Base-by-base conservation (phyloP, 495 filamentous ascomycete genomes). In the Penicillium diatomitis region DNA sequence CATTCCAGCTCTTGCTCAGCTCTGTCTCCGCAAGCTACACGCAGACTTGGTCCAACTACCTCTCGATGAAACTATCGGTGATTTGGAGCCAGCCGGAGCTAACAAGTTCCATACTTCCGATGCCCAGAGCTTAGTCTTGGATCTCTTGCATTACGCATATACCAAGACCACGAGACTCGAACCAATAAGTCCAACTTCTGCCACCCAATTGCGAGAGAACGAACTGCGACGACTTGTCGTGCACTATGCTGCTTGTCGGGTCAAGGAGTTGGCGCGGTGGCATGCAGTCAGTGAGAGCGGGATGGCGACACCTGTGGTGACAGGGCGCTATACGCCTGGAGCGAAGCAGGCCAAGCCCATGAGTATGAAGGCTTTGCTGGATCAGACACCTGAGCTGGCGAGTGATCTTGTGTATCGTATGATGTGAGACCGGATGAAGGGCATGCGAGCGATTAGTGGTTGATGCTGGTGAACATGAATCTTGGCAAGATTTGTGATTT, bases 401-500 rank as follows among this genome's bases (percentile, higher is more conserved):
- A 70, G 68, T 44, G 71, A 74, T 62, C 56, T 74, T 58, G 64
- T 74, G n/a, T 74, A 71, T 43, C 69, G 69, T 5, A 70, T 72
- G 68, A 67, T 68, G 65, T 67, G 53, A 63, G 27, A 35, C 28
- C 7, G 9, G 27, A 3, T 39, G 38, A 20, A 46, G 32, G 5
- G 5, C 3, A 8, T 6, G 6, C 9, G 8, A 28, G 44, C 36
- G 32, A 10, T 38, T 4, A 11, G 9, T 8, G 12, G 35, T 38
- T 38, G 35, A 38, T 38, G 12, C 35, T 38, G 35, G 9, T 4
- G 35, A 11, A 9, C 9, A 10, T 38, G 35, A 38, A 10, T 10
- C 12, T n/a, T 4, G 6, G 8, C 35, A 11, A 38, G 0, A 10
- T n/a, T 38, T 9, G 8, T n/a, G 35, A n/a, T n/a, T 4, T 38